These are phyloP conservation scores for Saccharomyces hybrid DNA, from an alignment of 1,139 yeast species.

Conservation along the genomic window DNA sequence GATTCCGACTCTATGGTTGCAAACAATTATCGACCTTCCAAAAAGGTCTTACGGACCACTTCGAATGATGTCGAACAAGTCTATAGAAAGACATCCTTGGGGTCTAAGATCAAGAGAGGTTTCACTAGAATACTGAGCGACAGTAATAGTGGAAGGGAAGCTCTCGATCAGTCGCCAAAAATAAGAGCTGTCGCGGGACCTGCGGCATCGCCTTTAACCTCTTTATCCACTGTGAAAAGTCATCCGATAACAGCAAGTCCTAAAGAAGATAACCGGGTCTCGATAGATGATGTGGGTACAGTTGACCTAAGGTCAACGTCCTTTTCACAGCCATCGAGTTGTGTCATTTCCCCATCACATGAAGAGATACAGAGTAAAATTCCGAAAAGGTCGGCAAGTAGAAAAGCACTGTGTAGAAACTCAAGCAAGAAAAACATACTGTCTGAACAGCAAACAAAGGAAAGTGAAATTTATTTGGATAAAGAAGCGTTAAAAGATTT, in stretches of 20 bases:
- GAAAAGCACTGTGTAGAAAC: not conserved
- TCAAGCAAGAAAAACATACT: not conserved
- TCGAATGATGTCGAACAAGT: slow-evolving; percentile 2
- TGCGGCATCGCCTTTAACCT: not conserved
- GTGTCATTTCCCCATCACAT: not conserved
- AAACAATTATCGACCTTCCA: not conserved
- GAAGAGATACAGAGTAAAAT: not conserved
- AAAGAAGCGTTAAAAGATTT: not conserved
- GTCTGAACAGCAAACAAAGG: not conserved
- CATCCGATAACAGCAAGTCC: not conserved
- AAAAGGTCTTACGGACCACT: slow-evolving; percentile 5
- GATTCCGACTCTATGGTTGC: not conserved
- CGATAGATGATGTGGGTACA: not conserved
- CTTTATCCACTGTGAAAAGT: not conserved
- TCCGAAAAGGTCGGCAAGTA: not conserved
- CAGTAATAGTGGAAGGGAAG: slow-evolving; percentile 12
- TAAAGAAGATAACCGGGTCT: not conserved
- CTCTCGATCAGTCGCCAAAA: slow-evolving; percentile 7
- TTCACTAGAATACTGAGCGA: slow-evolving; percentile 24
- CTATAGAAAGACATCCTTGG: slow-evolving; percentile 21
- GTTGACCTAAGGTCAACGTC: not conserved
- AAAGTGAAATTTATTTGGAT: not conserved
- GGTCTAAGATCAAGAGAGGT: slow-evolving; percentile 25
- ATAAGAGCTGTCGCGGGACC: not conserved
- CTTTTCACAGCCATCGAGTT: not conserved